These are phyloP conservation scores for Fraxinus greggii DNA, from an alignment of 305 asterid genomes.

Conservation along the genomic window DNA sequence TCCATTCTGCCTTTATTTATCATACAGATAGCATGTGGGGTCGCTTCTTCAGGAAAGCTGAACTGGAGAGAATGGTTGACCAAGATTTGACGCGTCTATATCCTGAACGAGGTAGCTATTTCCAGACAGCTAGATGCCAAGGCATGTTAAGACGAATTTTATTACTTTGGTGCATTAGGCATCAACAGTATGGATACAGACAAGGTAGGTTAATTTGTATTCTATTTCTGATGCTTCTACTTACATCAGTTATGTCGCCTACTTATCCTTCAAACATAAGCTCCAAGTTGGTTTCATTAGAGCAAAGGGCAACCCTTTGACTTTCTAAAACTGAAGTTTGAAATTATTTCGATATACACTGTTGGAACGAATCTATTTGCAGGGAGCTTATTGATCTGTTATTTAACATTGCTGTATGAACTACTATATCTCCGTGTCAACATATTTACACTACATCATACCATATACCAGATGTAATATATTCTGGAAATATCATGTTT, in stretches of 20 bases:
- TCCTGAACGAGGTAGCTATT: conserved; percentile 94
- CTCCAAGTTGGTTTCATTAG: conserved; percentile 1
- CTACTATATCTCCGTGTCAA: conserved; percentile 1
- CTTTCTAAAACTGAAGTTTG: conserved; percentile 15
- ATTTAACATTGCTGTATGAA: background rate
- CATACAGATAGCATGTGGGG: conserved; percentile 95
- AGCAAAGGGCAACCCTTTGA: background rate
- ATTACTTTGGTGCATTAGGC: conserved; percentile 86
- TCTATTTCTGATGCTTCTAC: background rate
- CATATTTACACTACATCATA: background rate
- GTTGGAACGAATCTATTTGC: background rate
- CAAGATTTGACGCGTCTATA: conserved; percentile 92
- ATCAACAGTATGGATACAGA: conserved; percentile 84
- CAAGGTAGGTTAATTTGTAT: conserved; percentile 54
- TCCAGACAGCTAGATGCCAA: conserved; percentile 85
- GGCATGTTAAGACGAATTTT: conserved; percentile 81
- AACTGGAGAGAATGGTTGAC: conserved; percentile 89
- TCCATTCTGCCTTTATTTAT: conserved; percentile 1
- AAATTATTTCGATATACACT: conserved; percentile 3
- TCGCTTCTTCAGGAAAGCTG: conserved; percentile 85
- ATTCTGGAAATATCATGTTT: conserved; percentile 7
- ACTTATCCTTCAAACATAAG: background rate
- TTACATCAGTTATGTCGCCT: background rate
- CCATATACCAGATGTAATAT: conserved; percentile 4
- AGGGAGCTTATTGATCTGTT: background rate